Evolutionary conservation across 306 rosid genomes (phyloP).

Genomic region (Malus domestica): ASM211411v1 NC_041805.1:10771501-10772000

Average conservation of each 20-base stretch:
- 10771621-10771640: slow-evolving; percentile 4
- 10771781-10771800: slow-evolving; percentile 9
- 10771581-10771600: too few species aligned
- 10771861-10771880: neutral
- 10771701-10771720: slow-evolving; percentile 2
- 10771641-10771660: slow-evolving; percentile 20
- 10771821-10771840: neutral
- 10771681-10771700: slow-evolving; percentile 19
- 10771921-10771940: slow-evolving; percentile 16
- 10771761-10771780: neutral
- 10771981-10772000: slow-evolving; percentile 17
- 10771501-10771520: neutral
- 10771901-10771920: slow-evolving; percentile 26
- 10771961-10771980: slow-evolving; percentile 28
- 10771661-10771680: slow-evolving; percentile 26
- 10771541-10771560: neutral
- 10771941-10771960: slow-evolving; percentile 36
- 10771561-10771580: neutral
- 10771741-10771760: neutral
- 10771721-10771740: slow-evolving; percentile 22
- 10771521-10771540: neutral
- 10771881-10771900: neutral
- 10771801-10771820: slow-evolving; percentile 31
- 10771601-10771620: neutral
- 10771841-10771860: neutral